Conservation (phyloP, 2,329 filamentous ascomycete genomes). For the Stagonosporopsis cucurbitacearum region DNA sequence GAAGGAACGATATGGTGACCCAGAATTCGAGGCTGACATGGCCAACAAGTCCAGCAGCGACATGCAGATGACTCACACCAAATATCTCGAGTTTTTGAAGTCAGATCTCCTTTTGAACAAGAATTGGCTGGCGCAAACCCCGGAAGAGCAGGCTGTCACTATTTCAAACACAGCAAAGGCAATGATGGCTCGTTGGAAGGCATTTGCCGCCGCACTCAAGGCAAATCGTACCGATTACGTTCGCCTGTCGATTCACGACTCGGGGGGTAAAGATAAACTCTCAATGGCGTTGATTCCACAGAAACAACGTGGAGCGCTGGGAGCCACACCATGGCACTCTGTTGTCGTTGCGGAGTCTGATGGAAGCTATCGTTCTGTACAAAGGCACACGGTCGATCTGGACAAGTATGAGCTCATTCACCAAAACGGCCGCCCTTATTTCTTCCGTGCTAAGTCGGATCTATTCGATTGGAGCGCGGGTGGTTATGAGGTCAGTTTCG, state of each 20-base stretch:
- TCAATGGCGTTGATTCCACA: slow-evolving; percentile 38
- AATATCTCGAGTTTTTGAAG: slow-evolving; percentile 37
- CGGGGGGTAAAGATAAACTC: slow-evolving; percentile 39
- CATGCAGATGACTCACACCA: slow-evolving; percentile 38
- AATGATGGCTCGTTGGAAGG: slow-evolving; percentile 43
- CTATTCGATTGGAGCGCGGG: slow-evolving; percentile 24
- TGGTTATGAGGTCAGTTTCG: slow-evolving; percentile 23
- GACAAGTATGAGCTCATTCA: slow-evolving; percentile 31
- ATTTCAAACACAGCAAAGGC: slow-evolving; percentile 37
- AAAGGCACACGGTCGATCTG: slow-evolving; percentile 26
- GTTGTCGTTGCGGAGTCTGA: slow-evolving; percentile 28
- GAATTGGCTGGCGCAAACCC: slow-evolving; percentile 22
- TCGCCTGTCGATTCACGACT: slow-evolving; percentile 42
- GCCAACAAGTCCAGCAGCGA: slow-evolving; percentile 34
- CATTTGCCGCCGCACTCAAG: slow-evolving; percentile 32
- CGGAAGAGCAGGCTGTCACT: slow-evolving; percentile 27
- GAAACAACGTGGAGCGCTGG: slow-evolving; percentile 26
- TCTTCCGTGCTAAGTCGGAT: slow-evolving; percentile 30
- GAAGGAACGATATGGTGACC: slow-evolving; percentile 30
- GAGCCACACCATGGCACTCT: slow-evolving; percentile 38
- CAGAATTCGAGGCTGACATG: slow-evolving; percentile 40
- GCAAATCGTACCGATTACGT: slow-evolving; percentile 31
- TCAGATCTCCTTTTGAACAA: slow-evolving; percentile 31
- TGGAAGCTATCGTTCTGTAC: slow-evolving; percentile 30
- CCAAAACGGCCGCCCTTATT: slow-evolving; percentile 30